Evolutionary conservation across 2,329 filamentous ascomycete genomes (phyloP), one percentile per base, ranked within the genome.

Genomic region (Phialophora expanda): DNA sequence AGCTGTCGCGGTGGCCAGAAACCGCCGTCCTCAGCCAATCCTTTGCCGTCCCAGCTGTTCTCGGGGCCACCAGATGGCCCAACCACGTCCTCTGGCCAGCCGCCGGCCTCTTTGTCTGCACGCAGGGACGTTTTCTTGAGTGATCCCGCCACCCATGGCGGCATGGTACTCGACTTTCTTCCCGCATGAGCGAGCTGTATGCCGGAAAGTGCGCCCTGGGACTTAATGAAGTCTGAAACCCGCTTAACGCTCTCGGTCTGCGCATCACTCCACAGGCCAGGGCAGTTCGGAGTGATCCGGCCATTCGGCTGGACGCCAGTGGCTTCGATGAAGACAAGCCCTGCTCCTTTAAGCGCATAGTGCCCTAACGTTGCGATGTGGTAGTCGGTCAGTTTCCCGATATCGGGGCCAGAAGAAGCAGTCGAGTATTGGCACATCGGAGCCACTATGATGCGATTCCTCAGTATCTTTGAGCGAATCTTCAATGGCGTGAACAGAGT

Each of bases 101-200:
- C 72, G 11, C 67, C 69, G 0, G 64, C 68, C 12, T 69, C 66
- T 46, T 61, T 62, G 1, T 62, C 61, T 9, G 70, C 70, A 17
- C 68, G 65, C 17, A 70, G 58, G 11, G 65, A 61, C 9, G 62
- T 54, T 22, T 65, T 76, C 5, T 69, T 70, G 12, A 73, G 73
- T 0, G 67, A 70, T 30, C 64, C 66, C 0, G 74, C 74, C 6
- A 80, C 63, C 78, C 79, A 82, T 0, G 86, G 86, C 0, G 86
- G 84, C 2, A 87, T 81, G 2, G 84, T 86, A 68, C 79, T 82
- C 4, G 86, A 85, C 72, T 88, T 88, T 32, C 86, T 77, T 6
- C 93, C 93, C 0, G 92, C 92, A 74, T 97, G 93, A 1, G 82
- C 91, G 4, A 96, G 83, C 80, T 97, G 93, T 67, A 96, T 89